Base-by-base conservation (phyloP, 495 filamentous ascomycete species). In the Hypoxylon subgilvum region DNA sequence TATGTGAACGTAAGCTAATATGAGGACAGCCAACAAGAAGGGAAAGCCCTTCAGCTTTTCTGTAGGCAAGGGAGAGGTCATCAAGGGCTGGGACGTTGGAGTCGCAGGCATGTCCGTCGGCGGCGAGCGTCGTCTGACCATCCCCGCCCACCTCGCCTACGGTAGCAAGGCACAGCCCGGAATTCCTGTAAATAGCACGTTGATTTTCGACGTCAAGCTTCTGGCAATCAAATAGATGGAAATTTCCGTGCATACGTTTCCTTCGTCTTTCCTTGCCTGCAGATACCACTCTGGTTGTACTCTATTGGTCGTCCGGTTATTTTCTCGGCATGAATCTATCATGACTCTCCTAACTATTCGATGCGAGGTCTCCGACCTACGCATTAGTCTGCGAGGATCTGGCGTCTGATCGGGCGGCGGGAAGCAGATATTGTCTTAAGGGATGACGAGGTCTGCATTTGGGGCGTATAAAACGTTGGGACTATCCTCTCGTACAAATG, bases 31-130 rank as follows among this genome's bases (percentile, higher is more conserved):
- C 62, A 97, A 97, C 83, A 97, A 96, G 81, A 96, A 93, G 79
- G 94, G 94, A 62, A 88, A 92, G 76, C 92, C 95, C 14, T 99
- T 99, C 78, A 82, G 79, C 63, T 97, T 97, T 86, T 93, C 90
- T 75, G 82, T 96, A 42, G 94, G 95, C 61, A 84, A 84, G 71
- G 92, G 92, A 52, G 90, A 97, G 69, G 94, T 99, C 62, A 97
- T 99, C 79, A 92, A 96, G 82, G 94, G 94, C 63, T 97, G 93
- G 94, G 95, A 99, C 70, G 85, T 96, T 57, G 94, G 94, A 72
- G 76, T 99, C 58, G 82, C 80, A 52, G 94, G 94, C 70, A 96
- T 99, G 92, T 77, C 87, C 46, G 84, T 89, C 52, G 92, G 94
- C 72, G 91, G 91, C 54, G 95, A 97, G 82, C 90, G 94, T 60